Base-by-base conservation (phyloP, 331 rosid genomes). In the Cydonia oblonga region DNA sequence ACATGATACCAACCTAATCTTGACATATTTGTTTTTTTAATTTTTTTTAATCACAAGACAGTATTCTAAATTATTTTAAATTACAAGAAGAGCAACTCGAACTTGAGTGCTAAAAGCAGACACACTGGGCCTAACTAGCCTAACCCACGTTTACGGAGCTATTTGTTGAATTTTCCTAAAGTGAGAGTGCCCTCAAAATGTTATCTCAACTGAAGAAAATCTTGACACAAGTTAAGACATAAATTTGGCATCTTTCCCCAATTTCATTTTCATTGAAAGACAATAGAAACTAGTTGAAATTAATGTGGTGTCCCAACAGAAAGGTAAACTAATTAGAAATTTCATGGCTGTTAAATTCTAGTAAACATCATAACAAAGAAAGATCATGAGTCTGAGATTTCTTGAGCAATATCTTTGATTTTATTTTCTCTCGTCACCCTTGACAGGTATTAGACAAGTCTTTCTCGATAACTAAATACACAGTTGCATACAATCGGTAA, bases 1-100 rank as follows among this genome's bases (percentile, higher is more conserved):
- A 89, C 97, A 52, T 75, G 54, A 71, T 75, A 90, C 92, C 97
- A 35, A 87, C 84, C 16, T 40, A 65, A 53, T 60, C 42, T 56
- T 56, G 28, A 56, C 6, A 56, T 56, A 22, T 12, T 56, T 9
- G 13, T 56, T 38, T 38, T 1, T 9, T 54, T 53, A n/a, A n/a
- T n/a, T 2, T 53, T 52, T 52, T 52, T 22, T 52, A 0, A n/a
- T n/a, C n/a, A 46, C 20, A 49, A 16, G 20, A 49, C 9, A 1
- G 0, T 6, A 6, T 49, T 49, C 1, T 49, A 18, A 49, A 49
- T 7, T 16, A 6, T 9, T 16, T 18, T 18, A 49, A 49, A 2
- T 2, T 49, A 18, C 4, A 49, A 1, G 20, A 49, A 49, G 20
- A 19, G 9, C 7, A 18, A 49, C 0, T 16, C 20, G 4, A 49